Base-by-base conservation (phyloP, 306 rosid species). In the Fragaria nilgerrensis region DNA sequence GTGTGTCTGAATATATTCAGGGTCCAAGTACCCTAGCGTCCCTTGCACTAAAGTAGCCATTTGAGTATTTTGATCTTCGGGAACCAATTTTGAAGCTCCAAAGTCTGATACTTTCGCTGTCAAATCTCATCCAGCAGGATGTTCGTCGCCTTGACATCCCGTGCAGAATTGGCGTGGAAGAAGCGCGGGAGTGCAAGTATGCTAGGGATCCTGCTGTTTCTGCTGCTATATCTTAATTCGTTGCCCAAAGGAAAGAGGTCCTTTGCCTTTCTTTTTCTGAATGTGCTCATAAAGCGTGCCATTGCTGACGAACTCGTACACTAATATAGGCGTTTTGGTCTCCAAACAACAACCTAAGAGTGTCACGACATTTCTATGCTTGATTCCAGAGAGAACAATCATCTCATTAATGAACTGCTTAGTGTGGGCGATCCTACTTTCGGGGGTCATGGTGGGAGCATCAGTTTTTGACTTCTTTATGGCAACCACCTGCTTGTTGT, bases 1-100 rank as follows among this genome's bases (percentile, higher is more conserved):
- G 23, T 52, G 20, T 19, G 59, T 1, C 23, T 52, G 59, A 16
- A 52, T 2, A 52, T 52, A 52, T 20, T 75, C 80, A 4, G 84
- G 84, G n/a, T 80, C 80, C 36, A 80, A 36, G 76, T 75, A 80
- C 13, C 77, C 77, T 0, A 48, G 10, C 23, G 84, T 80, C 5
- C 80, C 84, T 11, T 80, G 79, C 58, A 75, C 80, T 8, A 80
- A 14, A 16, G 80, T 75, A 16, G 80, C 17, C 19, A 80, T 5
- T 25, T 59, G 65, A 7, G 44, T 41, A 1, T 47, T 67, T 32
- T 71, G 29, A 25, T 78, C 77, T 11, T 14, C 47, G 0, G 69
- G 70, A 45, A 78, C 34, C 8, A 71, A 50, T 45, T 70, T 70
- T 9, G 81, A 78, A 0, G 76, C 39, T 72, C 81, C 81, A 7